Base-by-base conservation (phyloP, 345 rosid genomes). In the Eucalyptus sp. region DNA sequence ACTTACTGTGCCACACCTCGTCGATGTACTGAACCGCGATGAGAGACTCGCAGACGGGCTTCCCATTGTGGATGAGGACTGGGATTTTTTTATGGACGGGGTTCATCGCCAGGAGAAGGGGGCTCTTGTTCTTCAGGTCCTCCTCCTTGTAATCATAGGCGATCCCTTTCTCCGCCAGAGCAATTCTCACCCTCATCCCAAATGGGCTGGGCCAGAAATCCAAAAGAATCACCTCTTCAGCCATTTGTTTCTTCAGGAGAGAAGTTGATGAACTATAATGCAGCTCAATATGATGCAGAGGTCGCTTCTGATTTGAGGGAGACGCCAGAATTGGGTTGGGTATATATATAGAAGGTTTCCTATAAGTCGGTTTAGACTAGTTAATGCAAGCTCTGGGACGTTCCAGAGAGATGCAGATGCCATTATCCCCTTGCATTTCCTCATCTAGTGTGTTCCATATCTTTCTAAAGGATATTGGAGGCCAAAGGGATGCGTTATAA, bases 81-180 rank as follows among this genome's bases (percentile, higher is more conserved):
- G 90, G 92, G 64, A 90, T 89, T n/a, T 89, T 90, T 87, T 91
- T 89, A 64, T 90, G 87, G 60, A 91, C 85, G 48, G 91, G 93
- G 87, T 91, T 92, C 90, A 90, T 86, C 46, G 88, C 37, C 25
- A 89, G 87, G 37, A 92, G 93, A 33, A 91, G 71, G 2, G 66
- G 76, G 90, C 91, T 91, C 88, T 88, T 92, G 62, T 81, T 64
- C 25, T 52, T 50, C 62, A 84, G 22, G 85, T 88, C 86, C 90
- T 91, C 90, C 4, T 92, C 90, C 71, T 68, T 87, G 89, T 43
- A 87, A 50, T 92, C 90, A 31, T 87, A 91, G 20, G 87, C 87
- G 25, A 90, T 84, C 50, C 90, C 90, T 84, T 91, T 92, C 87
- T 84, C 88, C 16, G 91, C 86, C 87, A 90, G 44, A 79, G 92